Conservation (phyloP, 1,139 yeast genomes). For the Candida glucosophila region DNA sequence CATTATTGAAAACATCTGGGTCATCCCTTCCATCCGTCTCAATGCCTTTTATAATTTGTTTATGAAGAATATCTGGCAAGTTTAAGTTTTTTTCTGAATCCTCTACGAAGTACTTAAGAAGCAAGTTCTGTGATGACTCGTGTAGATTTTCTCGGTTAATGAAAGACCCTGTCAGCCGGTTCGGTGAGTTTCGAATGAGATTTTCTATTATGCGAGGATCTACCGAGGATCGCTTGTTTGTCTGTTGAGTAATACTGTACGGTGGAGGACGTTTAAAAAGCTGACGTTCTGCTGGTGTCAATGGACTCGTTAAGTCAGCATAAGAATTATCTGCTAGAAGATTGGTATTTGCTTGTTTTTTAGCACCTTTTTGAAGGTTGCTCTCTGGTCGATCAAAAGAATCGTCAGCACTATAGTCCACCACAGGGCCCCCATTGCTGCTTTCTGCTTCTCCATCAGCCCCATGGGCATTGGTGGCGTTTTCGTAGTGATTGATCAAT, state of each 20-base stretch:
- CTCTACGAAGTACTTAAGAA: constrained; percentile 72
- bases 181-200: constrained; percentile 31
- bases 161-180: constrained; percentile 22
- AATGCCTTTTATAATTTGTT: constrained; percentile 54
- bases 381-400: background rate
- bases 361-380: constrained; percentile 7
- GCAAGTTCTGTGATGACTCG: constrained; percentile 65
- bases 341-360: constrained; percentile 19
- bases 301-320: constrained; percentile 16
- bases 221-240: constrained; percentile 17
- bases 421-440: too few species aligned
- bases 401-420: too few species aligned
- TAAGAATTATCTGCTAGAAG: constrained; percentile 15
- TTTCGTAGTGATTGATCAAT: constrained; percentile 32
- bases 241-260: constrained; percentile 3
- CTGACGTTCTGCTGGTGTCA: constrained; percentile 9
- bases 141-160: constrained; percentile 59
- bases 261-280: constrained; percentile 5
- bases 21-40: constrained; percentile 84
- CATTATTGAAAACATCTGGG: constrained; percentile 85
- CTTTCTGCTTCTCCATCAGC: too few species aligned
- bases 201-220: constrained; percentile 43
- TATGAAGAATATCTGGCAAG: constrained; percentile 61
- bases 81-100: constrained; percentile 70
- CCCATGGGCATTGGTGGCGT: constrained; percentile 7